These are phyloP conservation scores for Mucor sp. DNA, from an alignment of 371 early-diverging fungal genomes.

Conservation along the genomic window DNA sequence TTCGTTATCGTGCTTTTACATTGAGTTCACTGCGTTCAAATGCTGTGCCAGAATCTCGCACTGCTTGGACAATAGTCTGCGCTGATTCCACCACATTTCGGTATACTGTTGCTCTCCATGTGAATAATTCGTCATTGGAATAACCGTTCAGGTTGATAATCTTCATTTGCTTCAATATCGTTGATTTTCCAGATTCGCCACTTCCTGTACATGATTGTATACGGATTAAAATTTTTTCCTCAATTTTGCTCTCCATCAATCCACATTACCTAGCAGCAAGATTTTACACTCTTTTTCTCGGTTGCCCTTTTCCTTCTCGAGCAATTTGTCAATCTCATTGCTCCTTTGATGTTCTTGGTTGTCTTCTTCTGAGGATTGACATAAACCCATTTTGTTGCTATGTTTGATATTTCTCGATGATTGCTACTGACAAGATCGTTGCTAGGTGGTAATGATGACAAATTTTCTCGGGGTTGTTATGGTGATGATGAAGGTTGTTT, in stretches of 20 bases:
- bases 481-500: not conserved
- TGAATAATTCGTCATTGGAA: slow-evolving; percentile 74
- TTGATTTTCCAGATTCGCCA: slow-evolving; percentile 92
- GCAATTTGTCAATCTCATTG: slow-evolving; percentile 63
- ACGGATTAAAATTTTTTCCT: not conserved
- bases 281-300: slow-evolving; percentile 75
- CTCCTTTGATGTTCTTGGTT: slow-evolving; percentile 56
- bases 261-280: slow-evolving; percentile 63
- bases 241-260: not conserved
- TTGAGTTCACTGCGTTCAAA: slow-evolving; percentile 13
- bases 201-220: not conserved
- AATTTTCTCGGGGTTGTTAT: not conserved
- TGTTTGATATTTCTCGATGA: not conserved
- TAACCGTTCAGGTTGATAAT: slow-evolving; percentile 92
- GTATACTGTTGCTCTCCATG: slow-evolving; percentile 76
- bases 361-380: slow-evolving; percentile 66
- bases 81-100: slow-evolving; percentile 81
- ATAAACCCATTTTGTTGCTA: slow-evolving; percentile 56
- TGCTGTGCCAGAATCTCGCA: slow-evolving; percentile 33
- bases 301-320: slow-evolving; percentile 62
- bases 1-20: not conserved
- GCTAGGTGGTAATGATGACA: not conserved
- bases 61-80: slow-evolving; percentile 63
- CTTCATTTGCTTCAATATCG: slow-evolving; percentile 93
- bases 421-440: not conserved